phyloP scores from a whole-genome alignment of 1,139 yeast genomes.

The Geotrichum citri-aurantii region DNA sequence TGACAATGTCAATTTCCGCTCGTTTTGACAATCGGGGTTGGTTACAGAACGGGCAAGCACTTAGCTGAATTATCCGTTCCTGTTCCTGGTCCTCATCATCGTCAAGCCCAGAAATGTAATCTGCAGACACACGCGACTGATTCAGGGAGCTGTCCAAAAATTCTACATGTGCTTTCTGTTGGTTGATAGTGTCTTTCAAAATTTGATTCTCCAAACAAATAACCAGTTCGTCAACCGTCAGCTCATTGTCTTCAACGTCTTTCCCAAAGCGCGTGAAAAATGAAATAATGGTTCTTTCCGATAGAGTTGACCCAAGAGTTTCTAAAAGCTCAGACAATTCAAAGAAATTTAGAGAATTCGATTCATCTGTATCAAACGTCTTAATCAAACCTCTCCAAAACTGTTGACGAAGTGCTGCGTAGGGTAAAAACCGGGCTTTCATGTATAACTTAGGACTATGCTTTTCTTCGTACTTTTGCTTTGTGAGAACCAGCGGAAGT shows the following conservation, averaged over 20 bases:
- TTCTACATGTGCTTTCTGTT: conserved; percentile 10
- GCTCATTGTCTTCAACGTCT: conserved; percentile 48
- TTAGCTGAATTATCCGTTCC: conserved; percentile 51
- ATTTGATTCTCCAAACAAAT: conserved; percentile 46
- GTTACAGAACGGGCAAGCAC: conserved; percentile 72
- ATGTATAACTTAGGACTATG: conserved; percentile 53
- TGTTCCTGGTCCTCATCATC: conserved; percentile 2
- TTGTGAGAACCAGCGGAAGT: conserved; percentile 37
- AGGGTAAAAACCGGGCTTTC: conserved; percentile 63
- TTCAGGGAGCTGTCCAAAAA: background rate
- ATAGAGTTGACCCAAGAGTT: conserved; percentile 54
- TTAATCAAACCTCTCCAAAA: conserved; percentile 64
- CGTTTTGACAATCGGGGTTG: conserved; percentile 53
- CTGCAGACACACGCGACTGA: background rate
- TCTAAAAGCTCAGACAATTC: conserved; percentile 58
- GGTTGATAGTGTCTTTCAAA: conserved; percentile 27
- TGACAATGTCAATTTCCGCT: conserved; percentile 61
- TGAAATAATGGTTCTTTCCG: conserved; percentile 43
- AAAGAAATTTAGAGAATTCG: conserved; percentile 45
- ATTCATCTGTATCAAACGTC: conserved; percentile 47
- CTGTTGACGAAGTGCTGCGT: conserved; percentile 55
- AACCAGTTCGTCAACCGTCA: conserved; percentile 53
- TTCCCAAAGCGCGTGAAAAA: conserved; percentile 44
- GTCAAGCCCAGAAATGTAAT: conserved; percentile 12
- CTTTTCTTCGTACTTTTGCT: conserved; percentile 34